phyloP scores from a whole-genome alignment of 1,139 yeast genomes.

The Magnusiomyces sp. region DNA sequence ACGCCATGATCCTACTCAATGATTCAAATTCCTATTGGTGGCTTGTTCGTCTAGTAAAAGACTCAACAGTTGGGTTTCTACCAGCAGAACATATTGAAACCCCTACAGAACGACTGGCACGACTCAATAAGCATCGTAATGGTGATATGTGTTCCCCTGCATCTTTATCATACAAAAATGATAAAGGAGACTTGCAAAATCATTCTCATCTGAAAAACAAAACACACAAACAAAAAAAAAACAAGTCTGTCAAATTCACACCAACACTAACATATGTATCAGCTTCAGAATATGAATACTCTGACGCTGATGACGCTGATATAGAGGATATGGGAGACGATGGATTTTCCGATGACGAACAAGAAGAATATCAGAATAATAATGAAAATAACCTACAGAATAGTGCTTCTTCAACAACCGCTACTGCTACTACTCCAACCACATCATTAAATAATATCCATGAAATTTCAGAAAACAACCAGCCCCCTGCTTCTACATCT shows the following conservation, averaged over 20 bases:
- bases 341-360: conserved; percentile 18
- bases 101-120: conserved; percentile 80
- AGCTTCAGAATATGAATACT: conserved; percentile 27
- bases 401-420: not conserved
- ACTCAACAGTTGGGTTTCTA: conserved; percentile 67
- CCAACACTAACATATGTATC: conserved; percentile 23
- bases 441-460: too few species aligned
- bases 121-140: conserved; percentile 87
- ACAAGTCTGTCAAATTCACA: conserved; percentile 22
- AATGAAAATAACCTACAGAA: not conserved
- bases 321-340: conserved; percentile 19
- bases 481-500: too few species aligned
- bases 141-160: conserved; percentile 45
- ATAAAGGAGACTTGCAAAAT: too few species aligned
- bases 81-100: conserved; percentile 96
- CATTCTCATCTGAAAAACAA: too few species aligned
- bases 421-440: not conserved
- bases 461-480: too few species aligned
- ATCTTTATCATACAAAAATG: conserved; percentile 5
- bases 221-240: not conserved
- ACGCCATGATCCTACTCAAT: conserved; percentile 70
- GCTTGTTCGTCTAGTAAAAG: conserved; percentile 67
- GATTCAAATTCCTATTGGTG: conserved; percentile 97
- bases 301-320: conserved; percentile 23
- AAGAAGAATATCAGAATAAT: conserved; percentile 5